A percentile compares a stretch with the other conserved stretches of the same genome.
Evolutionary conservation across 495 filamentous ascomycete species (phyloP).

Genomic region (Cairneyella variabilis): DNA sequence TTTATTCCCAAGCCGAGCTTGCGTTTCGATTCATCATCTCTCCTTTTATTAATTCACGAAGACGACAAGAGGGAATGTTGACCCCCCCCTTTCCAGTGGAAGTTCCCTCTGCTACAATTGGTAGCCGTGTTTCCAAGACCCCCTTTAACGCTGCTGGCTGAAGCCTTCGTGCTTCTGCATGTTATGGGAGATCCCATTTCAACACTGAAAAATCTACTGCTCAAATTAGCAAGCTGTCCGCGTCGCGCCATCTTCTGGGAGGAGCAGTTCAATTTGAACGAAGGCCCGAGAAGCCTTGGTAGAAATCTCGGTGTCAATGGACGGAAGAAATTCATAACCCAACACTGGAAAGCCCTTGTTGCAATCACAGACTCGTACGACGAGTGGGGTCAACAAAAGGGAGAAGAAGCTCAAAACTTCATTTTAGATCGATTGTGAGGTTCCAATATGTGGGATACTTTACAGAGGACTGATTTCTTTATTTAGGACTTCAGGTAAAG

Average conservation of each 20-base stretch:
- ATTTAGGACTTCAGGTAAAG: not conserved
- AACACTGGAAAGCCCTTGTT: not conserved
- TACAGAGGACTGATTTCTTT: no score
- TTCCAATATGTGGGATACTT: no score
- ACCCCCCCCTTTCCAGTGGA: not conserved
- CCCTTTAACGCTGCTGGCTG: not conserved
- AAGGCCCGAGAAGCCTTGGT: not conserved
- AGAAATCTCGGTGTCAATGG: not conserved
- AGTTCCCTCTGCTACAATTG: not conserved
- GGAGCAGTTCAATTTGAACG: not conserved
- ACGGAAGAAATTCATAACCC: not conserved
- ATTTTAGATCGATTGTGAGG: not conserved
- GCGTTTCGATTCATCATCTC: not conserved
- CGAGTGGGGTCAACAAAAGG: not conserved
- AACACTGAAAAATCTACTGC: not conserved
- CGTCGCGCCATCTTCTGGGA: not conserved
- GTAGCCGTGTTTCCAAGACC: not conserved
- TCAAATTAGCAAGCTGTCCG: not conserved
- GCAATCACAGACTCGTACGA: not conserved
- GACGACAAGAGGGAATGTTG: not conserved
- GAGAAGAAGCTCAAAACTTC: not conserved
- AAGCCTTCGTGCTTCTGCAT: not conserved
- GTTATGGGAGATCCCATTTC: not conserved
- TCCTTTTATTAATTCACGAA: not conserved
- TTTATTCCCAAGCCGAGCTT: not conserved